Percentiles rank a stretch among this genome's conserved stretches.
Evolutionary conservation across 305 asterid species (phyloP).

Genomic region (Fraxinus dipetala): DNA sequence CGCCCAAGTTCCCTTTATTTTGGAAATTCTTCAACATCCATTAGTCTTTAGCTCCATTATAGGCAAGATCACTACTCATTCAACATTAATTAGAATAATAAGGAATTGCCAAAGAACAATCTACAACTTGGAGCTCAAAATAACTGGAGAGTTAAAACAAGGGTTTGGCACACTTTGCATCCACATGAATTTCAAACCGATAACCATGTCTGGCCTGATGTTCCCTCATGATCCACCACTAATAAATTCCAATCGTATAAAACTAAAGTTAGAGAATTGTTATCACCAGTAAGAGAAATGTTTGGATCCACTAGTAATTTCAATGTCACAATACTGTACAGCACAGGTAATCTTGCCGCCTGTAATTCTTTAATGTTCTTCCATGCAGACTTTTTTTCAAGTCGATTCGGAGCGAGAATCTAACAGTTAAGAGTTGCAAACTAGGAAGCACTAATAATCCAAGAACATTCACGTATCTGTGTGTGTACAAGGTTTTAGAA

Average conservation of each 20-base stretch:
- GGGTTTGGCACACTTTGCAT: background rate
- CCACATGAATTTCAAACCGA: background rate
- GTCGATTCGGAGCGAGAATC: background rate
- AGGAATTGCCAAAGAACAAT: background rate
- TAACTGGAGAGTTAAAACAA: background rate
- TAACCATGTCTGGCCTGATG: background rate
- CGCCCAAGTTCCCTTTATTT: background rate
- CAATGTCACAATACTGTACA: background rate
- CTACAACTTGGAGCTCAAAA: background rate
- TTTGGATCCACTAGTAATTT: background rate
- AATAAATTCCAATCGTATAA: background rate
- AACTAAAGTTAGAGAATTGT: background rate
- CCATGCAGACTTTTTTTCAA: background rate
- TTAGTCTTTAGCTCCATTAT: background rate
- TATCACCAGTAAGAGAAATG: background rate
- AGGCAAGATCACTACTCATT: background rate
- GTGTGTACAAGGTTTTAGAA: background rate
- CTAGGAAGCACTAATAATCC: background rate
- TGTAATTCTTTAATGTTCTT: background rate
- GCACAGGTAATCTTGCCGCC: background rate
- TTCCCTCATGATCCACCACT: background rate
- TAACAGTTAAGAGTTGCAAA: background rate
- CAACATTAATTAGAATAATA: background rate
- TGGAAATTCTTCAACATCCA: background rate
- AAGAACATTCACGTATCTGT: background rate